Percentiles rank a stretch among this genome's conserved stretches.
These are phyloP conservation scores for Bremia lactucae DNA, from an alignment of 352 stramenopile species.

Conservation along the genomic window DNA sequence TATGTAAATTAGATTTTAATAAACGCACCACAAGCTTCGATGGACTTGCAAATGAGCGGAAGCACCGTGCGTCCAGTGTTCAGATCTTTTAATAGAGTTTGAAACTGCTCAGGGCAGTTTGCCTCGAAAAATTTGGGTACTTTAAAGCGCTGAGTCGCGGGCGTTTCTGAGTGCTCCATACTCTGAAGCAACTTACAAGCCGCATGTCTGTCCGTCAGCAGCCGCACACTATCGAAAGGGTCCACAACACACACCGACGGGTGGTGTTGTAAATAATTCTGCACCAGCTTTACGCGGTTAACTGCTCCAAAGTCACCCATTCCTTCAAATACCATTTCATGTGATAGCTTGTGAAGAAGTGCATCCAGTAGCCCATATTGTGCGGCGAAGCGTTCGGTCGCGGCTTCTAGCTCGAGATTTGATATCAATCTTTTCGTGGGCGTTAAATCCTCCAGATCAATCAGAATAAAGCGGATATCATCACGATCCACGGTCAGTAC, in stretches of 20 bases:
- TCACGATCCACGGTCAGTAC: conserved; percentile 34
- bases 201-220: conserved; percentile 58
- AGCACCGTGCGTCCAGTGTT: conserved; percentile 31
- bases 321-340: conserved; percentile 71
- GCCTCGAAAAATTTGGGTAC: conserved; percentile 47
- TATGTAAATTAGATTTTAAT: neutral
- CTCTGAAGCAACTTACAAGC: conserved; percentile 42
- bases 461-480: conserved; percentile 59
- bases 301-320: conserved; percentile 36
- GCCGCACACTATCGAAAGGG: conserved; percentile 46
- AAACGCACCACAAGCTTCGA: conserved; percentile 68
- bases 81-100: conserved; percentile 26
- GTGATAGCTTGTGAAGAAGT: conserved; percentile 71
- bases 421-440: conserved; percentile 8
- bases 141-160: conserved; percentile 20
- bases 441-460: conserved; percentile 47
- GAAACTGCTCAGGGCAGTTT: conserved; percentile 26
- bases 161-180: conserved; percentile 6
- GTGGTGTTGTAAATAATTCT: conserved; percentile 30
- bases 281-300: conserved; percentile 41
- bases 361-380: conserved; percentile 44
- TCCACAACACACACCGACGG: conserved; percentile 52
- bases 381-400: conserved; percentile 14
- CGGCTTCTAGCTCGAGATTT: conserved; percentile 18
- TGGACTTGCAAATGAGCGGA: conserved; percentile 75